Evolutionary conservation across 2,329 filamentous ascomycete genomes (phyloP).

Genomic region (Catunica adiposa): DNA sequence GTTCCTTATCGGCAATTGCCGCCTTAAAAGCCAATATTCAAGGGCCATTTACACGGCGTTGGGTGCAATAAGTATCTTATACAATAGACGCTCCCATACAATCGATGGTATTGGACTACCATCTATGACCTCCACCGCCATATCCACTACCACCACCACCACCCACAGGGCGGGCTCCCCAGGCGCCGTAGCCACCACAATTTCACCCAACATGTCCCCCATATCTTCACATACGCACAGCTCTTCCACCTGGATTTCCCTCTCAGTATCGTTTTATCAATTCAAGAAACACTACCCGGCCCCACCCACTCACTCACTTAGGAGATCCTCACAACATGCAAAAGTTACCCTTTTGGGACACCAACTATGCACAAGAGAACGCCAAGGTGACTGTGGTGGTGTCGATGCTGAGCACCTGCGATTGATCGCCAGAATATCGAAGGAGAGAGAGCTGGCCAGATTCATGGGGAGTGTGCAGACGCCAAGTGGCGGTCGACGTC

Average conservation of each 20-base stretch:
- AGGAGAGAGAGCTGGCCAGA: background rate
- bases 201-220: no score
- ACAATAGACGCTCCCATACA: no score
- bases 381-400: no score
- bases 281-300: background rate
- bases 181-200: no score
- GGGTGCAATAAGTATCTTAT: no score
- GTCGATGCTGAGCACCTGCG: no score
- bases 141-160: no score
- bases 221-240: background rate
- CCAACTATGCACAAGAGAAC: no score
- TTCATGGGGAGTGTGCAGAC: background rate
- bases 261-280: background rate
- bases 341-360: background rate
- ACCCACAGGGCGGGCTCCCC: no score
- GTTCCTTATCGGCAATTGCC: background rate
- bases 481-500: background rate
- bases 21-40: background rate
- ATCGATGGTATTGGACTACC: no score
- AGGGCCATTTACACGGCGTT: no score
- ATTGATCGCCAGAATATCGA: background rate
- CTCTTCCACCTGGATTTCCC: background rate
- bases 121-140: no score
- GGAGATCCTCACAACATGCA: background rate
- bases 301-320: background rate